A percentile compares a stretch with the other conserved stretches of the same genome.
Evolutionary conservation across 148 eudicot genomes (phyloP).

Genomic region (Rhododendron ferrugineum): DNA sequence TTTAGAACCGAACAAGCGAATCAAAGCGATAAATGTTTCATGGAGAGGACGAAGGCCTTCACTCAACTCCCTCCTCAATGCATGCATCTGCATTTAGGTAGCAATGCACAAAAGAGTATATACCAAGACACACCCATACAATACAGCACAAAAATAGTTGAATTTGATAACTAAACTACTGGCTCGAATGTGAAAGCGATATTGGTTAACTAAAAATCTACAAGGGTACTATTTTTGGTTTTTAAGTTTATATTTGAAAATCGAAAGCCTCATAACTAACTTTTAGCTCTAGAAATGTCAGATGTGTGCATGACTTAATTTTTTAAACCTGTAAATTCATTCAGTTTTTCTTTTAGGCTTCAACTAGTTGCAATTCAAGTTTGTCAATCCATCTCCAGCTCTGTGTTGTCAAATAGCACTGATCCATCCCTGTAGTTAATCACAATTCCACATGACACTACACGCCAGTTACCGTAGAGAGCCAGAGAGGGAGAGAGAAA

Average conservation of each 20-base stretch:
- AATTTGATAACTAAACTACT: background rate
- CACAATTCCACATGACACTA: background rate
- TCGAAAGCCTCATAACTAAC: background rate
- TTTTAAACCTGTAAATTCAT: background rate
- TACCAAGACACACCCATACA: background rate
- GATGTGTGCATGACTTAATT: background rate
- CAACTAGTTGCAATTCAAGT: background rate
- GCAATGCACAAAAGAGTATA: background rate
- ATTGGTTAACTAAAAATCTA: background rate
- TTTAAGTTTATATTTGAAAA: background rate
- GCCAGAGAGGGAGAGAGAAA: background rate
- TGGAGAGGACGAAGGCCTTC: conserved; percentile 90
- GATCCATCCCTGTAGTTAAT: background rate
- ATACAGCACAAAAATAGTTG: no score
- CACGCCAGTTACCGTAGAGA: background rate
- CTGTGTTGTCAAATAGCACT: background rate
- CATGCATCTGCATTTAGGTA: conserved; percentile 27
- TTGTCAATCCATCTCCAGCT: background rate
- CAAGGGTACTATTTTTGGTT: background rate
- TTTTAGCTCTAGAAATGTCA: background rate
- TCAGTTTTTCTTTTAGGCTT: background rate
- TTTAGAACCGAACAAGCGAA: conserved; percentile 77
- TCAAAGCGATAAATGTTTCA: conserved; percentile 80
- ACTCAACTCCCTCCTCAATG: conserved; percentile 78
- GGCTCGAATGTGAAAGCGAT: background rate